phyloP scores from a whole-genome alignment of 345 rosid species.

The Bruguiera gymnorhiza region DNA sequence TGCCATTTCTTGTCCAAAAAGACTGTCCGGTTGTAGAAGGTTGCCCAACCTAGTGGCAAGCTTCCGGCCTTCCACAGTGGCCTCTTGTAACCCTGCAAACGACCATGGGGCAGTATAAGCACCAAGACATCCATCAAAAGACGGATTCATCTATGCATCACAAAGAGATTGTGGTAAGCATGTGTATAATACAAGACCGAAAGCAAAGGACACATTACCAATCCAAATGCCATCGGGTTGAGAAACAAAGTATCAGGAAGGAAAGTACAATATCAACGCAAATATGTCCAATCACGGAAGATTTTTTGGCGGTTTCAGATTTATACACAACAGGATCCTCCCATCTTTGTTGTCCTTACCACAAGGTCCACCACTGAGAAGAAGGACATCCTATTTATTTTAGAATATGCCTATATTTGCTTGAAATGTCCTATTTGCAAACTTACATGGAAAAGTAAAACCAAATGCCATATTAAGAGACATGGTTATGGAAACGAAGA shows the following conservation, averaged over 20 bases:
- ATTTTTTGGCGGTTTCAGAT: background rate
- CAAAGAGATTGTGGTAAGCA: background rate
- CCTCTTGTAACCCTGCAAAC: conserved; percentile 22
- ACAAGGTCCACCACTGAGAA: background rate
- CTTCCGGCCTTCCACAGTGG: conserved; percentile 30
- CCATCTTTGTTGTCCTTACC: background rate
- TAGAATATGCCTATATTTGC: background rate
- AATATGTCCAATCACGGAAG: no score
- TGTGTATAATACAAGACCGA: no score
- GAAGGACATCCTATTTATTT: background rate
- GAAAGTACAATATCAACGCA: no score
- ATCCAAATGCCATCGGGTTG: no score
- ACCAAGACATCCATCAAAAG: background rate
- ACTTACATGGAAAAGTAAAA: background rate
- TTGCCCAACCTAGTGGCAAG: conserved; percentile 27
- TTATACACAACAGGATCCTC: background rate
- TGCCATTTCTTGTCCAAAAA: conserved; percentile 28
- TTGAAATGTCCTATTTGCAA: background rate
- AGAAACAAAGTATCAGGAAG: no score
- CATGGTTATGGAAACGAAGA: background rate
- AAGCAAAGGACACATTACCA: no score
- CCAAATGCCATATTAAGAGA: no score
- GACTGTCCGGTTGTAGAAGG: conserved; percentile 23
- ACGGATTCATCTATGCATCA: background rate
- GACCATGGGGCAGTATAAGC: conserved; percentile 11